Evolutionary conservation across 768 basidiomycete genomes (phyloP), one percentile per base, ranked within the genome.

Genomic region (Galerina sulciceps): DNA sequence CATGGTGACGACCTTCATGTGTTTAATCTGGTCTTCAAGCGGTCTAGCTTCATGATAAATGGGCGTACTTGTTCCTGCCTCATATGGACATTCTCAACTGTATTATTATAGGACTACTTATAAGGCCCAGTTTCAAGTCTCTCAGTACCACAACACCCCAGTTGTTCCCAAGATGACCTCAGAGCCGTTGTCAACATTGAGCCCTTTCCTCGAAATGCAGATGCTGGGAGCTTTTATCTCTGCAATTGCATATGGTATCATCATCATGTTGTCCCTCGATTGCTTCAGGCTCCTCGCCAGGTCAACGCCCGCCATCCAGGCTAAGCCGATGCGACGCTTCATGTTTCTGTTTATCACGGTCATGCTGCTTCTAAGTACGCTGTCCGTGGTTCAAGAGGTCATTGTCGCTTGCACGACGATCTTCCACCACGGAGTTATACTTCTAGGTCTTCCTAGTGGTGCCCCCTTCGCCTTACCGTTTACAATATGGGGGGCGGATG

Each of bases 401-500:
- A 43, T 59, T 17, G 52, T 51, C 0, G 17, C 48, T 22, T 23
- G 44, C 40, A 54, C 34, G 20, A 36, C 55, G 5, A 45, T 61
- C 10, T 61, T 61, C 47, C 46, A 35, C 2, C 53, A n/a, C n/a
- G n/a, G 44, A 4, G 40, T 31, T 17, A 43, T 17, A 6, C 50
- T 59, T 42, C 55, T 42, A 9, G 20, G 43, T 18, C 55, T 61
- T 13, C 43, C 53, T n/a, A 55, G 52, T 9, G 55, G 55, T 11
- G 48, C 56, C 11, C 58, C 60, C 6, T 23, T 54, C 26, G 45
- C 55, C 40, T 47, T 65, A 42, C 60, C 64, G 1, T 42, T 62
- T n/a, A 51, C 59, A 9, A 52, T 62, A 13, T 65, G 64, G 64
- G 59, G 52, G 2, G 58, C 61, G 15, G 64, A 65, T 44, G 61